Conservation (phyloP, 768 basidiomycete species). For the Pisolithus sp. region DNA sequence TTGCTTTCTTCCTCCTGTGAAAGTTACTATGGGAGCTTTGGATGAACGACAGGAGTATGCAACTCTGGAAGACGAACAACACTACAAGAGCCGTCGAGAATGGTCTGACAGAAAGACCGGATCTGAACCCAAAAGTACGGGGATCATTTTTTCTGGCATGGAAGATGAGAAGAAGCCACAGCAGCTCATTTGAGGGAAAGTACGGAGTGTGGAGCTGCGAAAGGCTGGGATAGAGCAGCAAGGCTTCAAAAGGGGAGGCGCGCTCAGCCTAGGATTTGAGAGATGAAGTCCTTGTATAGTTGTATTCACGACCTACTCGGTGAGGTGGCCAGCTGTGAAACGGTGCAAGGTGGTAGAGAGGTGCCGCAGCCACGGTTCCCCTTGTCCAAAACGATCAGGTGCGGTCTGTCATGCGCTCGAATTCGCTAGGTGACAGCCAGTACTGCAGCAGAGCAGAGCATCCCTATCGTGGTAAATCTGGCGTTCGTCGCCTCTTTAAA, state of each 20-base stretch:
- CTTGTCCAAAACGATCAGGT: slow-evolving; percentile 1
- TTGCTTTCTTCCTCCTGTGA: too few relatives aligned
- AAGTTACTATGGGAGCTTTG: too few relatives aligned
- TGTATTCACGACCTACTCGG: slow-evolving; percentile 9
- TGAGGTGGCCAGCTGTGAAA: background rate
- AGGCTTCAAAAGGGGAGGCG: slow-evolving; percentile 9
- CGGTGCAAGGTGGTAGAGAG: slow-evolving; percentile 1
- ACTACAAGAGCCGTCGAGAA: background rate
- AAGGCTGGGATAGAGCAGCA: slow-evolving; percentile 6
- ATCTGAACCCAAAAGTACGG: background rate
- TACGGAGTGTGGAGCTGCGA: slow-evolving; percentile 6
- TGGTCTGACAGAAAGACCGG: background rate
- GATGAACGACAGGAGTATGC: background rate
- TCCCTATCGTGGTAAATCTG: slow-evolving; percentile 19
- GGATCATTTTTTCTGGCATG: background rate
- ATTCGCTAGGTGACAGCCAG: slow-evolving; percentile 1
- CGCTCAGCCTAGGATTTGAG: background rate
- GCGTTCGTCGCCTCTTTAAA: background rate
- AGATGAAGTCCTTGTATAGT: background rate
- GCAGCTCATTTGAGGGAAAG: background rate
- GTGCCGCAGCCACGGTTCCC: slow-evolving; percentile 1
- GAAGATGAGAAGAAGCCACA: slow-evolving; percentile 2
- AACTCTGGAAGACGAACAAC: background rate
- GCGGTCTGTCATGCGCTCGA: slow-evolving; percentile 3
- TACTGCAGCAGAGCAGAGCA: slow-evolving; percentile 12